phyloP scores from a whole-genome alignment of 2,329 filamentous ascomycete genomes.

The Diaporthe citri region DNA sequence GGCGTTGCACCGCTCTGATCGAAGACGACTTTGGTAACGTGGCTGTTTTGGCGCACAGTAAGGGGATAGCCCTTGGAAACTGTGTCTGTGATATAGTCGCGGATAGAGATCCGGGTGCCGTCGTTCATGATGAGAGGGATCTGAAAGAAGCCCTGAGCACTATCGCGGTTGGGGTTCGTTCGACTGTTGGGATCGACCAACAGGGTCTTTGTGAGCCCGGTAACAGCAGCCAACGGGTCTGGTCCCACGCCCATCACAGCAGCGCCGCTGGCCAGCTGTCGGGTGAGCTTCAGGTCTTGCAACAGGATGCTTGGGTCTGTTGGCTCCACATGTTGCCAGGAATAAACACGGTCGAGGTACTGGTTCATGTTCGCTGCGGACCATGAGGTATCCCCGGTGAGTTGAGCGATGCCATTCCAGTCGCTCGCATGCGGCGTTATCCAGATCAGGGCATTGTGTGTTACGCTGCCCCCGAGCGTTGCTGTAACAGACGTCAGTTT shows the following conservation, averaged over 20 bases:
- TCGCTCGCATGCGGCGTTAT: slow-evolving; percentile 66
- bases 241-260: slow-evolving; percentile 60
- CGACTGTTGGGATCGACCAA: slow-evolving; percentile 60
- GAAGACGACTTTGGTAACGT: slow-evolving; percentile 50
- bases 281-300: slow-evolving; percentile 65
- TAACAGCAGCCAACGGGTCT: slow-evolving; percentile 50
- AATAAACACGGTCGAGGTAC: slow-evolving; percentile 8
- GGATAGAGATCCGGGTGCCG: slow-evolving; percentile 22
- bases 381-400: slow-evolving; percentile 71
- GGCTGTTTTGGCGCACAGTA: slow-evolving; percentile 49
- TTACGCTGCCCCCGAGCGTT: slow-evolving; percentile 68
- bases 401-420: slow-evolving; percentile 62
- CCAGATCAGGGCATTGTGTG: slow-evolving; percentile 68
- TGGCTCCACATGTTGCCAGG: slow-evolving; percentile 54
- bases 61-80: slow-evolving; percentile 54
- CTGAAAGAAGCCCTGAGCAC: slow-evolving; percentile 64
- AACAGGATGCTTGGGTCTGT: slow-evolving; percentile 64
- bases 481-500: neutral
- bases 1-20: slow-evolving; percentile 38
- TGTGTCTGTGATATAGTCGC: slow-evolving; percentile 43
- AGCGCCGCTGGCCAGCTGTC: slow-evolving; percentile 63
- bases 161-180: slow-evolving; percentile 55
- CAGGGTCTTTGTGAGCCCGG: slow-evolving; percentile 62
- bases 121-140: slow-evolving; percentile 60
- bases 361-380: slow-evolving; percentile 39